Evolutionary conservation across 257 asterid genomes (phyloP).

Genomic region (Solanum infundibuliforme): DNA sequence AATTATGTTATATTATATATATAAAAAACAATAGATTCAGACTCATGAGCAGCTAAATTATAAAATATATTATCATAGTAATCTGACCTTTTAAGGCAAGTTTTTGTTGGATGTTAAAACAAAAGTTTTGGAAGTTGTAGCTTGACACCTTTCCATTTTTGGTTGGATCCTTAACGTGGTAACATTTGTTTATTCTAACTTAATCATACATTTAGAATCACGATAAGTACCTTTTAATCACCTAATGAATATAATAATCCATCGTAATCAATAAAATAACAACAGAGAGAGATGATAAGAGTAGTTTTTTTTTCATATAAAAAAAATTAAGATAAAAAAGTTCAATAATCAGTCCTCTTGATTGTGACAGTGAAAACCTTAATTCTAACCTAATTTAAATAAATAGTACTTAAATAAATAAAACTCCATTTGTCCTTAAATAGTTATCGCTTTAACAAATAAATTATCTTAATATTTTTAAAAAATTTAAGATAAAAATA

Average conservation of each 20-base stretch:
- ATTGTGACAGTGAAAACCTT: too few relatives aligned
- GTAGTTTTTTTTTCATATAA: not conserved
- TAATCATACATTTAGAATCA: not conserved
- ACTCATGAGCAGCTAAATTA: conserved; percentile 1
- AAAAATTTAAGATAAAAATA: not conserved
- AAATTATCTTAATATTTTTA: not conserved
- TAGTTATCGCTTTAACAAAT: too few relatives aligned
- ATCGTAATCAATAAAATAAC: not conserved
- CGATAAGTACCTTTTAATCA: not conserved
- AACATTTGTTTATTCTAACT: not conserved
- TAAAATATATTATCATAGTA: conserved; percentile 15
- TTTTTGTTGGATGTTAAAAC: conserved; percentile 8
- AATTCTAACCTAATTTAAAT: not conserved
- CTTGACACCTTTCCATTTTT: conserved; percentile 8
- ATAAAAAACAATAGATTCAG: not conserved
- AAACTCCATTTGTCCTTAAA: not conserved
- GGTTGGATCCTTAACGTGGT: conserved; percentile 8
- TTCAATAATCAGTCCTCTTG: too few relatives aligned
- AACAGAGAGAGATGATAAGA: not conserved
- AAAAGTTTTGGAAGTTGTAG: not conserved
- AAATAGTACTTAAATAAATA: too few relatives aligned
- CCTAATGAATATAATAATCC: not conserved
- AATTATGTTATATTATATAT: not conserved
- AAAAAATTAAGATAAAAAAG: not conserved
- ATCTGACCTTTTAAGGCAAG: conserved; percentile 31